Conservation (phyloP, 2,329 filamentous ascomycete genomes). For the Teratosphaeria nubilosa region DNA sequence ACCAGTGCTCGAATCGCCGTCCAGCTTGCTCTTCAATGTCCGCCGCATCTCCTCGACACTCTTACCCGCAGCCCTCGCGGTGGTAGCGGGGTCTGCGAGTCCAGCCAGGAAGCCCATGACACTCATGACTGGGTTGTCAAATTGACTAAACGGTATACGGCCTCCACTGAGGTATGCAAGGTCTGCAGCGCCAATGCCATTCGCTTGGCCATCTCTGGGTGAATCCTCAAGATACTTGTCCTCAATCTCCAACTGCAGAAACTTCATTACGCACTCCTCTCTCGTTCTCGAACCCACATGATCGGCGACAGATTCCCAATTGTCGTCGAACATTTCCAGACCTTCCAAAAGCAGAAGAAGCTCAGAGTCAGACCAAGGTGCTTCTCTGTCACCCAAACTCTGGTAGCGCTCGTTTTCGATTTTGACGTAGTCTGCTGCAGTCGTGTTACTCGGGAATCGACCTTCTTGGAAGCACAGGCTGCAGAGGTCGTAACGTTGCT, state of each 20-base stretch:
- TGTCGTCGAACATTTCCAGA: constrained; percentile 85
- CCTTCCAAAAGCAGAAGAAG: constrained; percentile 81
- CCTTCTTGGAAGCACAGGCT: constrained; percentile 82
- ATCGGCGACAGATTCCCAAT: constrained; percentile 88
- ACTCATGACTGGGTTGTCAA: constrained; percentile 93
- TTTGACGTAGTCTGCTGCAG: constrained; percentile 72
- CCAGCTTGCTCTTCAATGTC: constrained; percentile 67
- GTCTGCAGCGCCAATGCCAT: constrained; percentile 20
- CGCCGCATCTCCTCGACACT: constrained; percentile 79
- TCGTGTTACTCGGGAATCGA: constrained; percentile 69
- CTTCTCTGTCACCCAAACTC: constrained; percentile 67
- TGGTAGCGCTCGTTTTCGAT: constrained; percentile 82
- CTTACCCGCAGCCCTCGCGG: constrained; percentile 79
- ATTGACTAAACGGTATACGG: constrained; percentile 78
- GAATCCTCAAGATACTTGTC: constrained; percentile 77
- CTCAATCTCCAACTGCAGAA: constrained; percentile 91
- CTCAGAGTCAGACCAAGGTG: constrained; percentile 85
- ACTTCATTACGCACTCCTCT: constrained; percentile 95
- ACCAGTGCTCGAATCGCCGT: constrained; percentile 42
- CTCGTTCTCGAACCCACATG: constrained; percentile 84
- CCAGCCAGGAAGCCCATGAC: constrained; percentile 90
- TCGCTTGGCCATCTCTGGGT: constrained; percentile 44
- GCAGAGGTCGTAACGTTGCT: constrained; percentile 76
- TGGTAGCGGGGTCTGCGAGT: constrained; percentile 79
- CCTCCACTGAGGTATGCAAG: constrained; percentile 61